Percentiles rank a stretch among this genome's conserved stretches.
Evolutionary conservation across 129 eudicot species (phyloP).

Genomic region (Flaveria linearis): DNA sequence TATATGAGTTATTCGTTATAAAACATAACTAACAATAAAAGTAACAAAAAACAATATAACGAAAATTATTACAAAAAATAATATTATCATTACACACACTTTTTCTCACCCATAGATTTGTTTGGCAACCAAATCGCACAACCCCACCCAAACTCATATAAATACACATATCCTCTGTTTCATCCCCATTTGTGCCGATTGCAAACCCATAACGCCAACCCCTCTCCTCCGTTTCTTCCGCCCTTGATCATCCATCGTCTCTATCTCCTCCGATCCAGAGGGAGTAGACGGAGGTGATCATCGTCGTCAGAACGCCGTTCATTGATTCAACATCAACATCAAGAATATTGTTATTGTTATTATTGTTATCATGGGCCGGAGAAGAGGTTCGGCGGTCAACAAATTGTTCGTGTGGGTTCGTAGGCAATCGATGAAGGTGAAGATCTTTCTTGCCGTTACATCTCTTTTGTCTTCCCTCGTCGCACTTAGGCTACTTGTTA

Average conservation of each 20-base stretch:
- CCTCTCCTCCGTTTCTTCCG: conserved; percentile 21
- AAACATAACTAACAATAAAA: too few relatives aligned
- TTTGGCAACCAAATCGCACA: conserved; percentile 38
- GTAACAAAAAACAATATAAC: too few relatives aligned
- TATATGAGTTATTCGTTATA: too few relatives aligned
- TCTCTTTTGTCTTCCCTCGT: conserved; percentile 45
- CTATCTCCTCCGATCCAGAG: conserved; percentile 11
- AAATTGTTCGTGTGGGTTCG: conserved; percentile 72
- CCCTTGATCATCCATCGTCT: conserved; percentile 12
- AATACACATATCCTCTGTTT: not conserved
- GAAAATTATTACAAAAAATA: too few relatives aligned
- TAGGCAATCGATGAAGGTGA: conserved; percentile 68
- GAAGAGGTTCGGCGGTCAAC: conserved; percentile 69
- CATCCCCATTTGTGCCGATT: not conserved
- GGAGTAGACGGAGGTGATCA: conserved; percentile 20
- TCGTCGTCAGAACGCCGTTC: conserved; percentile 3
- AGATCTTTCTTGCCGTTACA: conserved; percentile 52
- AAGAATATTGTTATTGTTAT: too few relatives aligned
- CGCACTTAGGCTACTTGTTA: conserved; percentile 56
- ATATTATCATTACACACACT: not conserved
- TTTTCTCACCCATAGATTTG: conserved; percentile 29
- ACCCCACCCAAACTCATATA: conserved; percentile 9
- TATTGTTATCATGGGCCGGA: conserved; percentile 39
- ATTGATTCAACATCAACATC: conserved; percentile 6
- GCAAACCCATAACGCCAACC: conserved; percentile 29